Conservation (phyloP, 768 basidiomycete species). For the Dacryopinax primogenitus region DNA sequence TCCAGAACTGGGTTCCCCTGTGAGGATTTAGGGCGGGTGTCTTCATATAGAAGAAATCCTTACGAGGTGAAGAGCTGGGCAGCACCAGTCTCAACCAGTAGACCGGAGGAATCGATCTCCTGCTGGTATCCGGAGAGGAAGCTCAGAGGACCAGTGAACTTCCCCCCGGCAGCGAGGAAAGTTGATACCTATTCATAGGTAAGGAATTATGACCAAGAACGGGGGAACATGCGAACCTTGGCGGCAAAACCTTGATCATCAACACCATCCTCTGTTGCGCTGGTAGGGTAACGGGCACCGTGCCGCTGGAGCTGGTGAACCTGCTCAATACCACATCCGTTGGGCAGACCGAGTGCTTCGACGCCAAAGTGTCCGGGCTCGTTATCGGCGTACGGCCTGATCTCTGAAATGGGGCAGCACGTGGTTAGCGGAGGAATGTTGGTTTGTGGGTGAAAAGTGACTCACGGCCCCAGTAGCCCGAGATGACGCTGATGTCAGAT, state of each 20-base stretch:
- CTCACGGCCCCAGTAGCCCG: not conserved
- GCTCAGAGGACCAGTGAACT: not conserved
- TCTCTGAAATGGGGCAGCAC: not conserved
- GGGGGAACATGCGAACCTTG: not conserved
- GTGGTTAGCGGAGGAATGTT: not conserved
- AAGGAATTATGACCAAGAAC: not conserved
- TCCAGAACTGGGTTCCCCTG: constrained; percentile 6
- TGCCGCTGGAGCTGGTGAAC: constrained; percentile 8
- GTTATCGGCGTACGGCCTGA: constrained; percentile 6
- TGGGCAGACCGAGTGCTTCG: not conserved
- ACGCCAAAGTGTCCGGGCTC: constrained; percentile 3
- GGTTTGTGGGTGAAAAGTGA: not conserved
- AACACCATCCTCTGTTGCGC: constrained; percentile 1
- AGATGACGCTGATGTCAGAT: constrained; percentile 5
- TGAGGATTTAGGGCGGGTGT: not conserved
- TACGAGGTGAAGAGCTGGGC: constrained; percentile 5
- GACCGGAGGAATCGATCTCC: not conserved
- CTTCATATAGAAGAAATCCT: not conserved
- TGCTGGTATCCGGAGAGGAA: not conserved
- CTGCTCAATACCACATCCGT: constrained; percentile 9
- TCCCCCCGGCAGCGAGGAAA: not conserved
- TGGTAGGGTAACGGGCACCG: constrained; percentile 5
- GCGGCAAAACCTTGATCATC: not conserved
- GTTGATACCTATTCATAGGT: not conserved
- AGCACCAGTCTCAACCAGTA: constrained; percentile 4